Evolutionary conservation across 116 monocot species (phyloP).

Genomic region (Trichopus zeylanicus): DNA sequence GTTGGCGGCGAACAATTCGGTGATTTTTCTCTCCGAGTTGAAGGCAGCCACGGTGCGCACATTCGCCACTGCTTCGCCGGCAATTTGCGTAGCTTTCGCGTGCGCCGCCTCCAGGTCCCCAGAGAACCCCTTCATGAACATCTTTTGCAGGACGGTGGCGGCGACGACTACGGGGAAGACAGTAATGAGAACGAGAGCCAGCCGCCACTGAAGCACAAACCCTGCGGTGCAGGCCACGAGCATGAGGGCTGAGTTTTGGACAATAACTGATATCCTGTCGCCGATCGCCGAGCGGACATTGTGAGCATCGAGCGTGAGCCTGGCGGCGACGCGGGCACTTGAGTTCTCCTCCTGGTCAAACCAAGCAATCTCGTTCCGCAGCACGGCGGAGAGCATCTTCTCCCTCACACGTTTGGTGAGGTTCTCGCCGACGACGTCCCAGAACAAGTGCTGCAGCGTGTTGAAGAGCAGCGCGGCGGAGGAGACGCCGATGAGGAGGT

Average conservation of each 20-base stretch:
- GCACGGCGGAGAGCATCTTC: conserved; percentile 73
- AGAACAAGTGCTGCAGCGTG: conserved; percentile 84
- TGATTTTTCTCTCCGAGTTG: conserved; percentile 66
- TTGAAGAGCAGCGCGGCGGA: conserved; percentile 86
- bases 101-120: conserved; percentile 76
- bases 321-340: conserved; percentile 57
- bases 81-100: conserved; percentile 77
- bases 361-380: conserved; percentile 82
- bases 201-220: conserved; percentile 89
- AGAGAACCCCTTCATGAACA: conserved; percentile 99
- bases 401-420: conserved; percentile 80
- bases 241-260: conserved; percentile 90
- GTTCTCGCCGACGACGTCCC: conserved; percentile 90
- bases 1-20: conserved; percentile 52
- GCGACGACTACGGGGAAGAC: conserved; percentile 91
- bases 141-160: conserved; percentile 91
- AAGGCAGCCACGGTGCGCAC: conserved; percentile 84
- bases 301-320: conserved; percentile 75
- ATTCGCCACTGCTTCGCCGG: conserved; percentile 80
- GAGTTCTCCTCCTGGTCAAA: conserved; percentile 85
- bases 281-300: conserved; percentile 92
- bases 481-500: conserved; percentile 78
- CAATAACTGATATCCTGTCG: conserved; percentile 87
- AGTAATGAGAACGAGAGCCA: conserved; percentile 76
- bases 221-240: conserved; percentile 89